Evolutionary conservation across 805 yeast species (phyloP).

Genomic region (Millerago galiae): DNA sequence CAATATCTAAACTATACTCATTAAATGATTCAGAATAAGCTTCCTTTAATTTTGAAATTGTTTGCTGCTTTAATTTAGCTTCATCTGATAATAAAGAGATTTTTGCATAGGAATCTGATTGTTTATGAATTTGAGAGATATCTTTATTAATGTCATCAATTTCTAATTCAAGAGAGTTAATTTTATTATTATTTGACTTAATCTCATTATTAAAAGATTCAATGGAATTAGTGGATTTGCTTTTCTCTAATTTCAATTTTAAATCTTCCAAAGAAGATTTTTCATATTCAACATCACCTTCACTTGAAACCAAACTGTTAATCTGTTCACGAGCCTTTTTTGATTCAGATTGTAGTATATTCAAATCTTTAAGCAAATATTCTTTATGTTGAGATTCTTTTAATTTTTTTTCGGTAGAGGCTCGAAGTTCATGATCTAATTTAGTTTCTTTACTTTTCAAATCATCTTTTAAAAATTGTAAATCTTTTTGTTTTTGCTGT

Average conservation of each 20-base stretch:
- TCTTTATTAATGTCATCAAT: slow-evolving; percentile 49
- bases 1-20: slow-evolving; percentile 12
- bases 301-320: slow-evolving; percentile 33
- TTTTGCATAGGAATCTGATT: slow-evolving; percentile 53
- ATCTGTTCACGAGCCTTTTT: slow-evolving; percentile 33
- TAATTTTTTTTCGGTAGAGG: slow-evolving; percentile 27
- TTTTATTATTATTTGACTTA: slow-evolving; percentile 29
- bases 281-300: slow-evolving; percentile 41
- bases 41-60: slow-evolving; percentile 25
- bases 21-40: slow-evolving; percentile 22
- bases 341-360: slow-evolving; percentile 30
- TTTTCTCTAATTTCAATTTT: slow-evolving; percentile 27
- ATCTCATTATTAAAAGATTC: slow-evolving; percentile 30
- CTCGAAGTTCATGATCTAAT: neutral
- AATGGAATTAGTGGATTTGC: slow-evolving; percentile 26
- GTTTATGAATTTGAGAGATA: slow-evolving; percentile 45
- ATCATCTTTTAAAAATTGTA: slow-evolving; percentile 11
- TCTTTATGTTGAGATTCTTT: slow-evolving; percentile 37
- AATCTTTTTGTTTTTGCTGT: slow-evolving; percentile 4
- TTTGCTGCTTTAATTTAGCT: slow-evolving; percentile 24
- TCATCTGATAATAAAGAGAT: slow-evolving; percentile 40
- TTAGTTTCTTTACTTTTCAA: slow-evolving; percentile 8
- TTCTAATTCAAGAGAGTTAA: slow-evolving; percentile 33
- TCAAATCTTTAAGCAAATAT: slow-evolving; percentile 37
- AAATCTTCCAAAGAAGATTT: slow-evolving; percentile 35